Conservation (phyloP, 2,329 filamentous ascomycete genomes). For the Paramyrothecium roridum region DNA sequence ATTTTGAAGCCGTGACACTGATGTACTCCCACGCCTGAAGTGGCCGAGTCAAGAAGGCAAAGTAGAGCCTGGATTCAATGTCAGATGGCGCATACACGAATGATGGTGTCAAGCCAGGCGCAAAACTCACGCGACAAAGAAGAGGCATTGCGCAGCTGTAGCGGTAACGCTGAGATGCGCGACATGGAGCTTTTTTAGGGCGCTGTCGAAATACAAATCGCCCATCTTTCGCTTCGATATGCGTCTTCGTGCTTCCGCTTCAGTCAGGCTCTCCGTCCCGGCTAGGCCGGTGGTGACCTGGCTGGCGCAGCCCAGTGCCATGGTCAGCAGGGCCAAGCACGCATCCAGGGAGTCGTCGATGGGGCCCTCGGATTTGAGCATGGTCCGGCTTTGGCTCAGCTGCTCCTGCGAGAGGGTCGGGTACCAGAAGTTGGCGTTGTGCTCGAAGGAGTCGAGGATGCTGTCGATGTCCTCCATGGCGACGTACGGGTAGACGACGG, state of each 20-base stretch:
- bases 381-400: slow-evolving; percentile 25
- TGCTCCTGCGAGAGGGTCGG: slow-evolving; percentile 42
- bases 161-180: slow-evolving; percentile 44
- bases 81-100: too few species aligned
- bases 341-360: slow-evolving; percentile 32
- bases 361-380: slow-evolving; percentile 28
- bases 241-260: slow-evolving; percentile 24
- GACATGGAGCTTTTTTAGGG: slow-evolving; percentile 41
- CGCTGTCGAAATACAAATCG: slow-evolving; percentile 42
- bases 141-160: slow-evolving; percentile 45
- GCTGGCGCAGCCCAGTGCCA: slow-evolving; percentile 45
- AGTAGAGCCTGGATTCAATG: slow-evolving; percentile 36
- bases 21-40: slow-evolving; percentile 52
- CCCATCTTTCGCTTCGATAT: slow-evolving; percentile 30
- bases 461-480: slow-evolving; percentile 35
- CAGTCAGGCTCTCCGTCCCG: slow-evolving; percentile 6
- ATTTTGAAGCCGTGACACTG: slow-evolving; percentile 45
- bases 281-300: slow-evolving; percentile 31
- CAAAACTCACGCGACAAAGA: slow-evolving; percentile 43
- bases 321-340: slow-evolving; percentile 41
- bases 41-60: slow-evolving; percentile 45
- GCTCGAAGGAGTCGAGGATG: slow-evolving; percentile 40
- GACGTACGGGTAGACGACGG: slow-evolving; percentile 38
- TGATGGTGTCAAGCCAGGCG: not conserved
- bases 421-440: slow-evolving; percentile 50